Evolutionary conservation across 1,284 basidiomycete species (phyloP), one percentile per base, ranked within the genome.

Genomic region (Sparassis latifolia): DNA sequence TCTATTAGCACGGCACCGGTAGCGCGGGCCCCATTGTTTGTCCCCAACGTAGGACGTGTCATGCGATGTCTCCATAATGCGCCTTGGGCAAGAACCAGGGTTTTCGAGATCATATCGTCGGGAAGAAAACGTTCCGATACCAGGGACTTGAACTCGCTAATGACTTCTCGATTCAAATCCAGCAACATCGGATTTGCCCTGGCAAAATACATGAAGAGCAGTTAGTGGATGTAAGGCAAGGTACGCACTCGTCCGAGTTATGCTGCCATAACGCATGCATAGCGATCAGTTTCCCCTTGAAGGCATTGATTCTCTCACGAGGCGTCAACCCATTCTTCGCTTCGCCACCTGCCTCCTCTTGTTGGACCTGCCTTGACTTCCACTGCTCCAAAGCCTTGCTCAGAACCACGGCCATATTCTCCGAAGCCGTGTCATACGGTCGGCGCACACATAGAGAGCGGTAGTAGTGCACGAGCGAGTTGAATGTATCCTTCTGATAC

Each of bases 381-480:
- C 78, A 80, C 42, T 72, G 70, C 37, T 87, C 83, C 54, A 90
- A 66, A 1, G 80, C 75, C 66, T 84, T 88, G 47, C 72, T 72
- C 33, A 94, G 73, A 29, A 87, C 79, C 30, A 78, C 84, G 12
- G 81, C 79, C 53, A 99, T 73, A 60, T 99, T 99, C 57, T 89
- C 86, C 4, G 83, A 79, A 1, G 93, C 93, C 1, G 91, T 89
- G 35, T 91, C 86, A 69, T 95, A 98, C 0, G 93, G 90, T 50
- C 83, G 78, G 32, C 79, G 79, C 44, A 94, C 89, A 60, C 92
- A 96, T 4, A 98, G 72, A 0, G 96, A 92, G 38, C 93, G 86
- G 63, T 95, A 95, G 69, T 97, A 96, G 65, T 95, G 86, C 57
- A 91, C 81, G 10, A 91, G 73, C 32, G 90, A 85, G 31, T 75